Conservation (phyloP, 75 land plant genomes). For the Pseudotsuga menziesii region DNA sequence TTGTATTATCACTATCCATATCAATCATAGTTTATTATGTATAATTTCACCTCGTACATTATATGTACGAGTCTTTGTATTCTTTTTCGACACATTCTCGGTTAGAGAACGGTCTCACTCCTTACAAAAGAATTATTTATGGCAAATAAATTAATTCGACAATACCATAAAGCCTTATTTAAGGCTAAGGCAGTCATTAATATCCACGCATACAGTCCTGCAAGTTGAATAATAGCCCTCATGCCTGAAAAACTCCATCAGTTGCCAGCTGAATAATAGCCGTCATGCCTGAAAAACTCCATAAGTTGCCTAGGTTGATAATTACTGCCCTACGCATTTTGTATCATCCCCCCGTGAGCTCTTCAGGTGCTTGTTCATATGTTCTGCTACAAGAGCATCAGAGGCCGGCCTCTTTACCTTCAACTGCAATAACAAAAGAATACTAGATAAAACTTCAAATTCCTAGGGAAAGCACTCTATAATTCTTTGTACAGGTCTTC, state of each 20-base stretch:
- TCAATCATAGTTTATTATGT: too few relatives aligned
- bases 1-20: too few relatives aligned
- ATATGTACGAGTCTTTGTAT: too few relatives aligned
- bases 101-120: too few relatives aligned
- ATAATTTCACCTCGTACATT: too few relatives aligned
- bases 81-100: too few relatives aligned
- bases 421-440: slow-evolving; percentile 30
- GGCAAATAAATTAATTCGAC: background rate
- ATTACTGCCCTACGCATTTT: background rate
- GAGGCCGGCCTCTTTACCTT: slow-evolving; percentile 52
- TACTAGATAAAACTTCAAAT: background rate
- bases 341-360: slow-evolving; percentile 20
- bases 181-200: background rate
- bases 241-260: background rate
- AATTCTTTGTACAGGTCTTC: background rate
- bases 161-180: background rate
- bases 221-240: background rate
- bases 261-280: background rate
- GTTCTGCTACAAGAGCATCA: slow-evolving; percentile 35
- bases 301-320: background rate
- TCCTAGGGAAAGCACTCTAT: background rate
- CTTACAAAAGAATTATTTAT: background rate
- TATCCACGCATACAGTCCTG: background rate
- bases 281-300: background rate
- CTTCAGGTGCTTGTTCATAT: slow-evolving; percentile 39